Base-by-base conservation (phyloP, 148 eudicot species). In the Dianthus caryophyllus region DNA sequence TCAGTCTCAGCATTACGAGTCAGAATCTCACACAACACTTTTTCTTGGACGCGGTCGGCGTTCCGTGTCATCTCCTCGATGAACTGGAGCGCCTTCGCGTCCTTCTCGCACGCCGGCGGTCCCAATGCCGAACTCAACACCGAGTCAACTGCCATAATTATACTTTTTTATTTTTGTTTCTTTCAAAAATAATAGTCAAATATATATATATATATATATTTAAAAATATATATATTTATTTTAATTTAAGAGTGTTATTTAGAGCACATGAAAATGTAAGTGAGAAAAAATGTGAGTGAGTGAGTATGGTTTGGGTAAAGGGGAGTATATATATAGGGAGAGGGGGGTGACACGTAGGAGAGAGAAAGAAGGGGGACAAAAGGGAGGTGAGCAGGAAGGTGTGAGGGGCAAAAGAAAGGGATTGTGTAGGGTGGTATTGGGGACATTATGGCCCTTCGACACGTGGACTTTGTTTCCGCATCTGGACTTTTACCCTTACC, bases 1-100 rank as follows among this genome's bases (percentile, higher is more conserved):
- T 90, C 95, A 0, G 95, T 86, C 0, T 83, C 47, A 30, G 86
- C 86, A 51, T 91, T 91, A 8, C 83, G 81, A 61, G 24, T 46
- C 20, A 91, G 73, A 21, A 91, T 91, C 73, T 91, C 86, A 2
- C 71, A 75, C 70, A 87, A 58, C 11, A 91, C 96, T 16, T 66
- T 74, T 54, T 79, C 76, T 26, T 91, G 97, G 14, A 91, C 89
- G 6, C 49, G 15, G 38, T 88, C 91, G 0, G 89, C 88, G n/a
- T 88, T 88, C 31, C 85, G 64, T 4, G 97, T 90, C 91, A 88
- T 82, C 48, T 90, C 87, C 38, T 90, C 97, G 39, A 90, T 90
- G 83, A 90, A 85, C 51, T 72, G 76, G 3, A 90, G 75, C 30
- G 91, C 91, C 75, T 87, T 90, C 2, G 88, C 91, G 29, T 87